Evolutionary conservation across 345 rosid species (phyloP), one percentile per base, ranked within the genome.

Genomic region (Camelina hispida): DNA sequence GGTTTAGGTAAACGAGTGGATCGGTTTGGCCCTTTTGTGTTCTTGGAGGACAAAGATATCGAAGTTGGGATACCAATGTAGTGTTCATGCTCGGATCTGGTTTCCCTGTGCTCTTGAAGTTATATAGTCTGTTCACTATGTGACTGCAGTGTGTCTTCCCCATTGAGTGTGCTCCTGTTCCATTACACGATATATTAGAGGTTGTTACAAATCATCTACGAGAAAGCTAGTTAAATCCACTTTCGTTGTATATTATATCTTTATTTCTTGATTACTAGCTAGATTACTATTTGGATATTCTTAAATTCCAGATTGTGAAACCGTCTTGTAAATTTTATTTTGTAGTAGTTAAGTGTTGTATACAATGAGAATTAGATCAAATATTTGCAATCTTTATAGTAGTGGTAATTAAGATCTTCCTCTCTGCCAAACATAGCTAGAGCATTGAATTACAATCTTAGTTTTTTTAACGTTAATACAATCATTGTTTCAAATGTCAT

Each of bases 121-220:
- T 84, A 78, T 89, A 89, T 61, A 89, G 87, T 71, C 91, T 79
- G 48, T 84, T 82, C 9, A 71, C 81, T 47, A 88, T 65, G 68
- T 81, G 72, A 66, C 83, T 76, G 61, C 93, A 90, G 14, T 71
- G 84, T 32, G 88, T 77, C 43, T 73, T 82, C 4, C 96, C 96
- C 79, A 84, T 72, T 8, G 96, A 79, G 66, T 90, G 93, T 66
- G 85, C 87, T 66, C 91, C 96, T 85, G 83, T 75, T 23, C 5
- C 51, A 65, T 70, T 10, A 71, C 13, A 17, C 0, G 16, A 37
- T 47, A 13, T 7, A 73, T 7, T 47, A 16, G 25, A 43, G 9
- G 4, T n/a, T 25, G 37, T 47, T 46, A 22, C 14, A 42, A 15
- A 22, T 48, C 3, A 58, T 10, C 9, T 18, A 54, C 42, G 12